These are phyloP conservation scores for Aspergillus chevalieri DNA, from an alignment of 2,329 filamentous ascomycete species.

Conservation along the genomic window DNA sequence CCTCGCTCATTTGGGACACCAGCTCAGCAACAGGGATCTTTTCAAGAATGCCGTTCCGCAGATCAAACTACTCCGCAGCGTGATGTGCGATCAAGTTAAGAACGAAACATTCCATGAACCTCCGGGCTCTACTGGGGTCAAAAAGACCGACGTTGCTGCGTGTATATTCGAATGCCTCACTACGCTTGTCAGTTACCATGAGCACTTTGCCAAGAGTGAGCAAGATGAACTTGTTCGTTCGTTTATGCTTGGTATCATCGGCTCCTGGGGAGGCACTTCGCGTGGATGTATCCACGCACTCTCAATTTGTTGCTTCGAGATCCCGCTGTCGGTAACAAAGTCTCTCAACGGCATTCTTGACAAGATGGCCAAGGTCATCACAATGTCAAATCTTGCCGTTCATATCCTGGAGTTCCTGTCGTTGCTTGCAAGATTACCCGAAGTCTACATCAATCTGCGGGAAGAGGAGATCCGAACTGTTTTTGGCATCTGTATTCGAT, in stretches of 20 bases:
- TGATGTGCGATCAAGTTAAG: slow-evolving; percentile 78
- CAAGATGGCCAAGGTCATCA: slow-evolving; percentile 94
- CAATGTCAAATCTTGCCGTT: slow-evolving; percentile 81
- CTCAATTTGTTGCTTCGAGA: slow-evolving; percentile 89
- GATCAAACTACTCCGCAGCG: slow-evolving; percentile 66
- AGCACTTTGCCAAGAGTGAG: slow-evolving; percentile 73
- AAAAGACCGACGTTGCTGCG: slow-evolving; percentile 80
- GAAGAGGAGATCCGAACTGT: slow-evolving; percentile 90
- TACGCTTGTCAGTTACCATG: slow-evolving; percentile 84
- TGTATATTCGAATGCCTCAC: slow-evolving; percentile 83
- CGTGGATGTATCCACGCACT: slow-evolving; percentile 92
- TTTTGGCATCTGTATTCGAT: slow-evolving; percentile 91
- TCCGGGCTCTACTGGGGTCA: slow-evolving; percentile 68
- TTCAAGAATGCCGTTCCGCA: slow-evolving; percentile 69
- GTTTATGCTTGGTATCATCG: slow-evolving; percentile 73
- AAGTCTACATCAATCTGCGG: slow-evolving; percentile 80
- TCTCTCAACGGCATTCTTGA: slow-evolving; percentile 78
- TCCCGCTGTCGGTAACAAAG: slow-evolving; percentile 80
- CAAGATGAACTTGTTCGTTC: slow-evolving; percentile 83
- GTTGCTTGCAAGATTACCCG: slow-evolving; percentile 74
- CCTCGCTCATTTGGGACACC: slow-evolving; percentile 76
- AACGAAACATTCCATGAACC: slow-evolving; percentile 74
- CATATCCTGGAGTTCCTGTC: slow-evolving; percentile 96
- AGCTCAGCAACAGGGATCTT: slow-evolving; percentile 82
- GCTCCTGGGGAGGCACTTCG: slow-evolving; percentile 76